phyloP scores from a whole-genome alignment of 768 basidiomycete genomes.

The Mycena albidolilacea region DNA sequence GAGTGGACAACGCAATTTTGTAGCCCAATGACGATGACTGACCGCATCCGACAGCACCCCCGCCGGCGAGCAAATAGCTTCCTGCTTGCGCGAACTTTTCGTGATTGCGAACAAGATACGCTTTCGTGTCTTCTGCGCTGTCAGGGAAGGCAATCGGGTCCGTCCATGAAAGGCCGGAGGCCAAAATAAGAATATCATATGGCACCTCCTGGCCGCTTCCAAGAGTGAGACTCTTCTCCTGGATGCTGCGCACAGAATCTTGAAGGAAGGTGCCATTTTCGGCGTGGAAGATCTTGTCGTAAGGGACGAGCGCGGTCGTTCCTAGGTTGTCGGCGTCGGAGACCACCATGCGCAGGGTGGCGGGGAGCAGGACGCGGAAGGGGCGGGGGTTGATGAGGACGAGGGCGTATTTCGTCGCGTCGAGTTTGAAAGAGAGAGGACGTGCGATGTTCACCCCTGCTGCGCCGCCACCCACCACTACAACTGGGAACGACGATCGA shows the following conservation, averaged over 20 bases:
- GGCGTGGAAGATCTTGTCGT: conserved; percentile 63
- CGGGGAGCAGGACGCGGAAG: conserved; percentile 66
- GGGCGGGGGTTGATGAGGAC: conserved; percentile 69
- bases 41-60: conserved; percentile 70
- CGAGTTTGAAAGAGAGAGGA: conserved; percentile 63
- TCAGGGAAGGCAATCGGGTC: conserved; percentile 65
- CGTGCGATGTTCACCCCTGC: conserved; percentile 63
- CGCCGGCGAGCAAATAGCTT: conserved; percentile 68
- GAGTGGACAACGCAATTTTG: background rate
- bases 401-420: conserved; percentile 63
- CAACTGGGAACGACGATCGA: conserved; percentile 39
- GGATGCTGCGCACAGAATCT: conserved; percentile 51
- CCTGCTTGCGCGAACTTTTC: conserved; percentile 54
- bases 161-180: conserved; percentile 70
- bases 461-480: conserved; percentile 74
- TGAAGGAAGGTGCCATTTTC: conserved; percentile 64
- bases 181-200: conserved; percentile 72
- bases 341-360: conserved; percentile 68
- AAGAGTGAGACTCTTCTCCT: conserved; percentile 56
- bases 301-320: conserved; percentile 61
- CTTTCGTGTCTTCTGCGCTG: conserved; percentile 43
- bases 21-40: conserved; percentile 28
- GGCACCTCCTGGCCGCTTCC: conserved; percentile 62
- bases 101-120: conserved; percentile 49
- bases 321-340: conserved; percentile 55